Base-by-base conservation (phyloP, 2,329 filamentous ascomycete species). In the Aspergillus sp. region DNA sequence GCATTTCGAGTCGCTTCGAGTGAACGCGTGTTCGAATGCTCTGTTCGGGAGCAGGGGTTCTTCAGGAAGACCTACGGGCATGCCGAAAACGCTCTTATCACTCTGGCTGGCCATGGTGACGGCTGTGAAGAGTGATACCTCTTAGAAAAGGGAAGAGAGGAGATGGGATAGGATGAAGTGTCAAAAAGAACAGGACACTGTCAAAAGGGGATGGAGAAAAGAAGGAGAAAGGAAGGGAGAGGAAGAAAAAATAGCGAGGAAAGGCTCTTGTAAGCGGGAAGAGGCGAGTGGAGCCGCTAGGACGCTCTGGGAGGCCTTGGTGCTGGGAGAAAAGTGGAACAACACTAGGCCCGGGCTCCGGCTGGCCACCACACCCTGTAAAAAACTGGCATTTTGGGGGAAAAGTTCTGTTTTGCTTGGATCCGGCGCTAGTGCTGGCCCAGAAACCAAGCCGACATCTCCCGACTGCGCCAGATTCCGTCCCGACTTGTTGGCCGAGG, bases 41-140 rank as follows among this genome's bases (percentile, higher is more conserved):
- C 55, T 52, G 58, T 59, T 60, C 52, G 61, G 58, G 59, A 40
- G 44, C 40, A 50, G n/a, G 48, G 62, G 48, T 56, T 52, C 35
- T 50, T 55, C 49, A 52, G 47, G 60, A 52, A 40, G 59, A 77
- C 77, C 77, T 75, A 79, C 77, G 68, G 77, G 77, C 73, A 79
- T 76, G 70, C 82, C 84, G 73, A 84, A 72, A 68, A 83, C 73
- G 72, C 78, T 76, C 80, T 84, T 84, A 25, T 83, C 79, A 62
- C 64, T 67, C 73, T 84, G 81, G 66, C 68, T 72, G 62, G 74
- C 70, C 77, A 80, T 80, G 68, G 67, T 78, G 74, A 72, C 73
- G 68, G 70, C 70, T 74, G 66, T 73, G 71, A 68, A 72, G 52
- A 70, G 73, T 70, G 67, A 70, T 69, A 75, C 68, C 70, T 76